Percentiles rank a stretch among this genome's conserved stretches.
Conservation (phyloP, 148 eudicot genomes). For the Talinum fruticosum region DNA sequence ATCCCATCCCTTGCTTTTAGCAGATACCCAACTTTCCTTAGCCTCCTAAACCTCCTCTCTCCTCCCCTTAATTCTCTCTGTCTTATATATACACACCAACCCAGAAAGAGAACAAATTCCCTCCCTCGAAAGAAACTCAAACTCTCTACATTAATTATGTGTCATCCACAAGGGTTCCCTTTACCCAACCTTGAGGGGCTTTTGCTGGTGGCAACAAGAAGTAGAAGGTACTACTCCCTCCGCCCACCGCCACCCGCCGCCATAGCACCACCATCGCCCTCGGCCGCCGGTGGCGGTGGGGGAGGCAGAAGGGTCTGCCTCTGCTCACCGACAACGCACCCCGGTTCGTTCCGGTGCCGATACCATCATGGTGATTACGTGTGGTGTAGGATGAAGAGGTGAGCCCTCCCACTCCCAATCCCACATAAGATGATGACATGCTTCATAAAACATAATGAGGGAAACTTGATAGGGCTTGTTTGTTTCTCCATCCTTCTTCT, state of each 20-base stretch:
- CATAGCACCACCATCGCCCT: neutral
- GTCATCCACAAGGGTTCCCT: conserved; percentile 22
- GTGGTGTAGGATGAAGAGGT: conserved; percentile 40
- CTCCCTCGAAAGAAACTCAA: conserved; percentile 3
- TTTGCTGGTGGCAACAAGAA: neutral
- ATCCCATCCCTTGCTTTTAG: conserved; percentile 7
- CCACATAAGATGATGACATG: no score
- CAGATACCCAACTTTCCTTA: conserved; percentile 32
- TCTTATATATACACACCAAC: conserved; percentile 9
- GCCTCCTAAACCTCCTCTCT: conserved; percentile 18
- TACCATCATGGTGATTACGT: conserved; percentile 54
- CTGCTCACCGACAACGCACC: conserved; percentile 73
- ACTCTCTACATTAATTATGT: conserved; percentile 18
- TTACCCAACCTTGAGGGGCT: conserved; percentile 22
- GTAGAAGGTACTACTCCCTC: conserved; percentile 13
- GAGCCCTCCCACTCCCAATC: neutral
- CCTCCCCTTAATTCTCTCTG: neutral
- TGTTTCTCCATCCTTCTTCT: no score
- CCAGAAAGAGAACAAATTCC: conserved; percentile 27
- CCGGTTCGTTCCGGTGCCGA: conserved; percentile 69
- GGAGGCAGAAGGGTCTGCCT: conserved; percentile 35
- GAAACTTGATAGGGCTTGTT: no score
- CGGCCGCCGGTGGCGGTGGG: neutral
- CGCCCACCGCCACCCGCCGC: conserved; percentile 16
- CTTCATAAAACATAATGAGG: no score